These are phyloP conservation scores for Epichloe sp. DNA, from an alignment of 2,329 filamentous ascomycete species.

Conservation along the genomic window DNA sequence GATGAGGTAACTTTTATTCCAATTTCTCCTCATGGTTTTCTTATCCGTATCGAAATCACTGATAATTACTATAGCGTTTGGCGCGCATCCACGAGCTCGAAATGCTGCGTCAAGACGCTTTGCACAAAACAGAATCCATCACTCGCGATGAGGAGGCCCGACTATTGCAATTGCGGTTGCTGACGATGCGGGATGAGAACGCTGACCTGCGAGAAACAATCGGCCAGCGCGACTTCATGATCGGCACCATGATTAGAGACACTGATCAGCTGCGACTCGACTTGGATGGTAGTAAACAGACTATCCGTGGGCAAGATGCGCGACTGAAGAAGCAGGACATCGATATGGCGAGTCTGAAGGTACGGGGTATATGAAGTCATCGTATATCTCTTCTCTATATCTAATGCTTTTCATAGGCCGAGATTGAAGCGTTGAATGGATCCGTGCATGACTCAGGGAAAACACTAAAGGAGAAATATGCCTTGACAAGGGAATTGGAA, in stretches of 20 bases:
- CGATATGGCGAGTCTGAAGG: constrained; percentile 35
- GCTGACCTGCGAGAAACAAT: constrained; percentile 53
- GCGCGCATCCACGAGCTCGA: constrained; percentile 46
- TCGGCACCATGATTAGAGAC: constrained; percentile 32
- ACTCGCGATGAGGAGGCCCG: constrained; percentile 64
- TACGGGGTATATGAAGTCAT: constrained; percentile 13
- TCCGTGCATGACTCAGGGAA: constrained; percentile 58
- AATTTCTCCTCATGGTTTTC: neutral
- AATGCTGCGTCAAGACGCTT: constrained; percentile 52
- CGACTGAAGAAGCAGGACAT: constrained; percentile 35
- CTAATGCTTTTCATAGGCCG: constrained; percentile 37
- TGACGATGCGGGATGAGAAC: constrained; percentile 66
- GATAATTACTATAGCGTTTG: constrained; percentile 23
- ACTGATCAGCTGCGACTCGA: constrained; percentile 27
- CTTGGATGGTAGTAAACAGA: constrained; percentile 29
- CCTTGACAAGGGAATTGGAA: constrained; percentile 37
- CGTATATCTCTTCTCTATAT: neutral
- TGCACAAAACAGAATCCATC: constrained; percentile 53
- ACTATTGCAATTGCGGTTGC: constrained; percentile 51
- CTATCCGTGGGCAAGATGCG: constrained; percentile 31
- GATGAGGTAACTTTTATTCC: constrained; percentile 13
- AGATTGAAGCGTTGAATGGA: constrained; percentile 55
- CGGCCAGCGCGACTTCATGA: constrained; percentile 43
- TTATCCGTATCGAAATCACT: constrained; percentile 6
- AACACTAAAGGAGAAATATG: constrained; percentile 46